Evolutionary conservation across 2,329 filamentous ascomycete genomes (phyloP), one percentile per base, ranked within the genome.

Genomic region (Aureobasidium sp.): DNA sequence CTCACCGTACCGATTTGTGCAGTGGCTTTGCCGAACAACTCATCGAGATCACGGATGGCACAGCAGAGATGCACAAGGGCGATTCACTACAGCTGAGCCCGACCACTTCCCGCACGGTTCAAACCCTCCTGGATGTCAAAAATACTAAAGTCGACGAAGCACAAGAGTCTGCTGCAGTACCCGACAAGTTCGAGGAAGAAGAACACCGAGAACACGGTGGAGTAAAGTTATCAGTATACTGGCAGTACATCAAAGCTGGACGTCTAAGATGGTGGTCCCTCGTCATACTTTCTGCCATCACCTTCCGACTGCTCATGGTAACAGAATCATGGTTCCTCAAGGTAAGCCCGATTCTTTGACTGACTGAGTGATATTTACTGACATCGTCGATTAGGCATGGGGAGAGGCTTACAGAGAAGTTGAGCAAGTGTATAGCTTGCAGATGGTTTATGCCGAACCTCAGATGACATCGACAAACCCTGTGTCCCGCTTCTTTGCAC

Each of bases 241-340:
- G 89, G 85, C 85, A 86, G 65, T 96, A 96, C 66, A 86, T 96
- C 74, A 88, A 86, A 72, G 90, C 91, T 5, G 91, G 91, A 2
- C 87, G 85, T 11, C 78, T 92, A 48, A 79, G 78, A 61, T 90
- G 86, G 78, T 96, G 91, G 91, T 71, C 76, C 3, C 68, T 84
- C 1, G 79, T 92, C 2, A 77, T 93, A 3, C 37, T 83, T 1
- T 76, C 86, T 13, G 84, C 92, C 63, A 73, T 82, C 6, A 45
- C 86, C 0, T 90, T 85, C 67, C 85, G 91, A 7, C 69, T 85
- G 11, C 75, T 83, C 21, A 82, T 86, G 41, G 78, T 95, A 42
- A 81, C 80, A 1, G 83, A 90, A 68, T 86, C 84, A 1, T 93
- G 90, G 82, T 92, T 94, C 48, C 79, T 96, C 59, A 95, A 96